Base-by-base conservation (phyloP, 805 yeast genomes). In the Wickerhamomyces rabaulensis region DNA sequence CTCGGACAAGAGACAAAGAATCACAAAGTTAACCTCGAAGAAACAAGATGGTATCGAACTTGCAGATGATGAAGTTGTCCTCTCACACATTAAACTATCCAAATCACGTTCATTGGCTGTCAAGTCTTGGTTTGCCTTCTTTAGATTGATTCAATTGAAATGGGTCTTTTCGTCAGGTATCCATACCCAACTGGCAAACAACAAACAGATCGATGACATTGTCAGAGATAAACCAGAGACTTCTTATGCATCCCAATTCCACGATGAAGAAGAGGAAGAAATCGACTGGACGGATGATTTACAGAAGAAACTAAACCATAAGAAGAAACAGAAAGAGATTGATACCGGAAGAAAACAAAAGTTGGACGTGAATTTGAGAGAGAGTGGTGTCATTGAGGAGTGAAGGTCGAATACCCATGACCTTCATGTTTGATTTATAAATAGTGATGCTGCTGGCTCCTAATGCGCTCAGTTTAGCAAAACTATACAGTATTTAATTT, bases 1-100 rank as follows among this genome's bases (percentile, higher is more conserved):
- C 52, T 46, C 70, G 55, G 55, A 63, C 44, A 44, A 67, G 52
- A 50, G 64, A 51, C 41, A 59, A 67, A 62, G 67, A 58, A 21
- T 71, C 62, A 49, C 63, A 66, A 19, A 65, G 22, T 27, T 50
- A 2, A 45, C 45, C 13, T 49, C 59, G 2, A 50, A 53, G 26
- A 41, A 48, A 5, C 26, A n/a, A 17, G 40, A 45, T 19, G 53
- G 47, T 9, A 44, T 44, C 21, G 41, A 46, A n/a, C 19, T 23
- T 21, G 39, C 44, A 6, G 21, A 37, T 37, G 43, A 22, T 19
- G 57, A 52, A 16, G 43, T 45, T n/a, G 45, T 53, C 3, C 41
- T 60, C 16, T 39, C 56, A 10, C 64, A 60, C 42, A 55, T 60
- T 16, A 56, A 57, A 23, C 29, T 60, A 20, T 52, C 57, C 23